Percentiles rank a stretch among this genome's conserved stretches.
Evolutionary conservation across 2,329 filamentous ascomycete genomes (phyloP).

Genomic region (Scedosporium minutisporum): DNA sequence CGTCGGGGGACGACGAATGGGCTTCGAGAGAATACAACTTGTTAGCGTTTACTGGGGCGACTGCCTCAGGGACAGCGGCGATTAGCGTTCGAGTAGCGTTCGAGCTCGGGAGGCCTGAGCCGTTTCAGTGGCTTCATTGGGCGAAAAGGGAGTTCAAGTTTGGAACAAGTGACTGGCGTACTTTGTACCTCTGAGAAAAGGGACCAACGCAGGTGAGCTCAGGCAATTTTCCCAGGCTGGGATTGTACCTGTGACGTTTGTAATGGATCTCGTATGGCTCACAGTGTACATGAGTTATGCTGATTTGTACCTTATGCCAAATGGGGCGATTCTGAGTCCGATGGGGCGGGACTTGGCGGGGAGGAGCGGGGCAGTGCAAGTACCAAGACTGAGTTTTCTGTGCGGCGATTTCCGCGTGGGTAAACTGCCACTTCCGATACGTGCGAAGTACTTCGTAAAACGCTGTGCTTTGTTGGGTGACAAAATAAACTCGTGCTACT

Average conservation of each 20-base stretch:
- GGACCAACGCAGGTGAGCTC: too few species aligned
- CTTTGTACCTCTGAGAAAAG: not conserved
- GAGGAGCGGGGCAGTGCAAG: not conserved
- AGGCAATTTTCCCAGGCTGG: too few species aligned
- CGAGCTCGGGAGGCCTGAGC: not conserved
- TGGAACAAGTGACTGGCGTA: not conserved
- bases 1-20: not conserved
- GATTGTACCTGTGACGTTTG: too few species aligned
- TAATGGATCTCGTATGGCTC: too few species aligned
- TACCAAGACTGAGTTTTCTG: not conserved
- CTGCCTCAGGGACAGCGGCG: not conserved
- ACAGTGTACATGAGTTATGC: too few species aligned
- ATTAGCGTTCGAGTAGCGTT: not conserved
- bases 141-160: not conserved
- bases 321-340: not conserved
- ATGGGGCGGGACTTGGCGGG: not conserved
- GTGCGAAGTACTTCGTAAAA: too few species aligned
- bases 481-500: too few species aligned
- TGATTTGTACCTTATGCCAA: not conserved
- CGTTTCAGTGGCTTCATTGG: not conserved
- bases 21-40: not conserved
- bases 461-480: too few species aligned
- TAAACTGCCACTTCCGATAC: too few species aligned
- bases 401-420: not conserved
- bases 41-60: too few species aligned